Percentiles rank a stretch among this genome's conserved stretches.
Evolutionary conservation across 1,284 basidiomycete species (phyloP).

Genomic region (Microbotryum scabiosae): DNA sequence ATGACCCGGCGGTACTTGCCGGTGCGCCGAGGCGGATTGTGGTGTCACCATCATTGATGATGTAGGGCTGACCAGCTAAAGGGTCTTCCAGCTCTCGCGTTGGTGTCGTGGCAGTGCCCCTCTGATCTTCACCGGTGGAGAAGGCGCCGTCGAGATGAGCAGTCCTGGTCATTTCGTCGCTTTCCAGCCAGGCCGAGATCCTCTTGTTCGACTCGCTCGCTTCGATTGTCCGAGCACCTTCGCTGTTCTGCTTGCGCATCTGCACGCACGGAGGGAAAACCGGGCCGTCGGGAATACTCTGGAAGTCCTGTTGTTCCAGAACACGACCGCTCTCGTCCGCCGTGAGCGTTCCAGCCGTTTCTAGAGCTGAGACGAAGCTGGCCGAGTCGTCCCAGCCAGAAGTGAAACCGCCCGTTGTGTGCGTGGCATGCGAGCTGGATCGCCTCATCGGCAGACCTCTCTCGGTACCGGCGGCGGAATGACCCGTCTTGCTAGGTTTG

Average conservation of each 20-base stretch:
- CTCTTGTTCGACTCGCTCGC: too few relatives aligned
- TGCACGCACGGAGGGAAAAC: not conserved
- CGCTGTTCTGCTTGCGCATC: slow-evolving; percentile 2
- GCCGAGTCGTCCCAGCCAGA: not conserved
- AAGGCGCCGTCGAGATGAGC: too few relatives aligned
- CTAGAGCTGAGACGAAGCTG: slow-evolving; percentile 7
- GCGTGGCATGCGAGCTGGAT: not conserved
- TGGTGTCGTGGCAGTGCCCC: not conserved
- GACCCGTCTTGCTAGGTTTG: too few relatives aligned
- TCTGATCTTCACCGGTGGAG: not conserved
- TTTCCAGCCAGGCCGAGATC: too few relatives aligned
- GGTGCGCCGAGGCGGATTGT: too few relatives aligned
- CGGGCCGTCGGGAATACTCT: not conserved
- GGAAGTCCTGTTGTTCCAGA: not conserved
- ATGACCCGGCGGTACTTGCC: too few relatives aligned
- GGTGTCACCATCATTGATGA: too few relatives aligned
- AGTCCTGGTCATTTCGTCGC: too few relatives aligned
- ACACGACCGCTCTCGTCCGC: slow-evolving; percentile 2
- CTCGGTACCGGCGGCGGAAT: too few relatives aligned
- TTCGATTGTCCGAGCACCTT: slow-evolving; percentile 1
- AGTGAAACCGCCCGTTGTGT: not conserved
- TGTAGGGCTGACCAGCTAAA: too few relatives aligned
- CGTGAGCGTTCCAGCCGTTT: slow-evolving; percentile 1
- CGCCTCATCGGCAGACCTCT: too few relatives aligned
- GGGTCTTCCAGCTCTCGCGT: too few relatives aligned